phyloP scores from a whole-genome alignment of 805 yeast species.

The Martiniozyma abietophila region DNA sequence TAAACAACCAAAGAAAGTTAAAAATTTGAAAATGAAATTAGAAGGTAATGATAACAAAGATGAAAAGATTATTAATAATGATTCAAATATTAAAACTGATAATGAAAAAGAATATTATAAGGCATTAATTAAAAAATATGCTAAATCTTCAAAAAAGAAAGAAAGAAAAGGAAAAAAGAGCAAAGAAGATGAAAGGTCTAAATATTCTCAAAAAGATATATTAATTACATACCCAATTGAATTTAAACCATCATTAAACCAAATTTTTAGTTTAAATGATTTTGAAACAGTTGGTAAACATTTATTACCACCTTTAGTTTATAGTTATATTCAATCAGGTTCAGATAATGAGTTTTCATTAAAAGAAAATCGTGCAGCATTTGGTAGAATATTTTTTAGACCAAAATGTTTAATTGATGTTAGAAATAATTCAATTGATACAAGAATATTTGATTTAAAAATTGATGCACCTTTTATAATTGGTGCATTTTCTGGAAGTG shows the following conservation, averaged over 20 bases:
- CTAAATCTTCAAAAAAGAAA: constrained; percentile 3
- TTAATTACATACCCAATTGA: constrained; percentile 18
- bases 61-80: constrained; percentile 36
- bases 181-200: constrained; percentile 28
- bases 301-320: constrained; percentile 63
- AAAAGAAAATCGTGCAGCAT: constrained; percentile 63
- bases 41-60: constrained; percentile 20
- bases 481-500: constrained; percentile 84
- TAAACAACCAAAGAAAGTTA: constrained; percentile 18
- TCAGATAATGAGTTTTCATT: constrained; percentile 66
- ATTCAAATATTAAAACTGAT: background rate
- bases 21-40: constrained; percentile 21
- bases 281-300: constrained; percentile 79
- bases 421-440: constrained; percentile 44
- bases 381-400: constrained; percentile 75
- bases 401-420: constrained; percentile 80
- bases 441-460: constrained; percentile 59
- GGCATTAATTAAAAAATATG: constrained; percentile 12
- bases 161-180: too few relatives aligned
- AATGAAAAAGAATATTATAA: constrained; percentile 12
- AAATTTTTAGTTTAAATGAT: constrained; percentile 66
- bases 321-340: constrained; percentile 84
- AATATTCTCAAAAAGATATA: constrained; percentile 22
- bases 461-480: constrained; percentile 73
- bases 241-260: constrained; percentile 56